A percentile compares a stretch with the other conserved stretches of the same genome.
These are phyloP conservation scores for Pistacia atlantica DNA, from an alignment of 345 rosid genomes.

Conservation along the genomic window DNA sequence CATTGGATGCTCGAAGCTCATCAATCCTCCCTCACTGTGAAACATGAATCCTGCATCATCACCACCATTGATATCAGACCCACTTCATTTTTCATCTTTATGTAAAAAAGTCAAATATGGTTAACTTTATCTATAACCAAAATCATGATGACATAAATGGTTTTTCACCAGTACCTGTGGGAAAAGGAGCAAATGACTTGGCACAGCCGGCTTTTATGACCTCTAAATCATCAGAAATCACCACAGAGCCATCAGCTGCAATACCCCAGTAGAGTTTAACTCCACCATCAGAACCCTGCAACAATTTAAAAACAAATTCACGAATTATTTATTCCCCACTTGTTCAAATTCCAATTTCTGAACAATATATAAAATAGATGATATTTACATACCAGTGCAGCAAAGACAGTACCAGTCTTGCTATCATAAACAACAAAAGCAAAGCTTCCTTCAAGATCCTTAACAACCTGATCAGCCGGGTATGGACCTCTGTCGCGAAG, in stretches of 20 bases:
- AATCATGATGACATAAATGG: too few relatives aligned
- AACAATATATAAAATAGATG: too few relatives aligned
- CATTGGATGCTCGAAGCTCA: constrained; percentile 90
- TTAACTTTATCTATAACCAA: too few relatives aligned
- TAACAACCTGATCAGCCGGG: constrained; percentile 90
- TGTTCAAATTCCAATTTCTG: background rate
- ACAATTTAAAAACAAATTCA: background rate
- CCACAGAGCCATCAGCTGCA: constrained; percentile 84
- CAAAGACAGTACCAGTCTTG: constrained; percentile 68
- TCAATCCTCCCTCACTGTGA: constrained; percentile 72
- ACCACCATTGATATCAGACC: background rate
- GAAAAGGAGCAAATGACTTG: constrained; percentile 95
- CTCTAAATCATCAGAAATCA: constrained; percentile 76
- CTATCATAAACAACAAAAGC: constrained; percentile 84
- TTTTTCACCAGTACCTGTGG: constrained; percentile 38
- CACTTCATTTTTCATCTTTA: background rate
- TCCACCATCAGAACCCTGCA: constrained; percentile 81
- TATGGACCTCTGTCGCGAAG: constrained; percentile 94
- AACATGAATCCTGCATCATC: constrained; percentile 70
- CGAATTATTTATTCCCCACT: background rate
- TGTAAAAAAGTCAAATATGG: too few relatives aligned
- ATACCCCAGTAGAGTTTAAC: constrained; percentile 84
- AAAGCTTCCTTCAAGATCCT: constrained; percentile 84
- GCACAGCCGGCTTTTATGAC: constrained; percentile 83
- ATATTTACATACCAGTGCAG: constrained; percentile 58